phyloP scores from a whole-genome alignment of 1,284 basidiomycete species.

The Cryptococcus floricola region DNA sequence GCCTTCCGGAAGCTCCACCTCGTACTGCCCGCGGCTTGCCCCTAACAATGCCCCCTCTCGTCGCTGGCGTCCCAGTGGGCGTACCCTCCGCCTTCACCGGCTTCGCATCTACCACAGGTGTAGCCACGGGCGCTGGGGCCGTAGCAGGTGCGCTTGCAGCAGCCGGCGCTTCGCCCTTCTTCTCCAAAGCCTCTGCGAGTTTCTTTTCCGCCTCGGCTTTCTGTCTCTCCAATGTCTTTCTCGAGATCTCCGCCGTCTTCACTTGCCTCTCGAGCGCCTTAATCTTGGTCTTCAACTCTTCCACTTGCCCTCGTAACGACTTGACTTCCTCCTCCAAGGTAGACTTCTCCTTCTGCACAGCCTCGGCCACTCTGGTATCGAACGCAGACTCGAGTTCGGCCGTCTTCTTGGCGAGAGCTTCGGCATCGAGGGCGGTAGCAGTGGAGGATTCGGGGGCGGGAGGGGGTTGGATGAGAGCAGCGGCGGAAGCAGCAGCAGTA shows the following conservation, averaged over 20 bases:
- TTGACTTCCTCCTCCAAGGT: conserved; percentile 17
- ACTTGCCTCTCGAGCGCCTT: conserved; percentile 36
- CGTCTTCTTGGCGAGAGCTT: conserved; percentile 26
- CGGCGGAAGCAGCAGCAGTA: neutral
- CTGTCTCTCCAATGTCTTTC: conserved; percentile 41
- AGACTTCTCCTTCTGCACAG: conserved; percentile 10
- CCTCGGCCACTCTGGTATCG: conserved; percentile 21
- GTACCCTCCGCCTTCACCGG: neutral
- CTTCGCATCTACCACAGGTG: neutral
- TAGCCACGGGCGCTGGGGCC: neutral
- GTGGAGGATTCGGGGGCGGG: conserved; percentile 14
- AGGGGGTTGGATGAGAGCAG: neutral
- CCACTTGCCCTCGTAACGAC: conserved; percentile 27
- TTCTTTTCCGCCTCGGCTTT: conserved; percentile 35
- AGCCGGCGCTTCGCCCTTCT: conserved; percentile 1
- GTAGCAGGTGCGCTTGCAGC: neutral
- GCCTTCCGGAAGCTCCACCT: conserved; percentile 13
- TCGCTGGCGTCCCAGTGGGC: conserved; percentile 4
- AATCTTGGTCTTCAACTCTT: conserved; percentile 34
- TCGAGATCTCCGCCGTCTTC: conserved; percentile 38
- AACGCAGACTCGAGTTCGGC: conserved; percentile 21
- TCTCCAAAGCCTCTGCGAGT: conserved; percentile 14
- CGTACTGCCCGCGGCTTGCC: conserved; percentile 6
- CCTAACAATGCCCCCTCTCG: conserved; percentile 12
- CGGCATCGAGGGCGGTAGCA: conserved; percentile 4